Evolutionary conservation across 2,329 filamentous ascomycete genomes (phyloP), one percentile per base, ranked within the genome.

Genomic region (Calonectria hongkongensis): DNA sequence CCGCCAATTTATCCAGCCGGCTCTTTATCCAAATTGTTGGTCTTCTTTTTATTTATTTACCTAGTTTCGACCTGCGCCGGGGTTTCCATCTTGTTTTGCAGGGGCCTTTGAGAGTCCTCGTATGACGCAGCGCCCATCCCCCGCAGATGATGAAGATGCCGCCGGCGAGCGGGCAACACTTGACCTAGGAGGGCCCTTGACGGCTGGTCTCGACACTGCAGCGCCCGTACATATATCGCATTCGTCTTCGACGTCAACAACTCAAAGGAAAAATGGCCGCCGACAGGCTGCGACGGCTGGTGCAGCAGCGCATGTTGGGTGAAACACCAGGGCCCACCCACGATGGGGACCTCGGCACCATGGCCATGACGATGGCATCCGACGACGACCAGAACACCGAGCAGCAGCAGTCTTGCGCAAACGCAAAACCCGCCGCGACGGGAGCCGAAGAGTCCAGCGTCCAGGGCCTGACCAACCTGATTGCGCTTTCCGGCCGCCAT

Each of bases 401-500:
- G n/a, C n/a, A 39, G n/a, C n/a, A 39, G 33, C 54, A 41, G 6
- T 27, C 36, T 45, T 30, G 36, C 48, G 25, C 18, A 39, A 18
- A 5, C 54, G 28, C 48, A 15, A 56, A 39, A 41, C 25, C 39
- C 50, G 51, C 47, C 33, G 30, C 47, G n/a, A 27, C 13, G 15
- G 45, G 69, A 1, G 33, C 6, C 27, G 69, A 71, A 13, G 69
- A 71, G 5, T 63, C 33, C 39, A 56, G 45, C 45, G 64, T 71
- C 25, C 69, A 71, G 30, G 56, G 63, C 21, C 27, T 71, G 21
- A 71, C 69, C 25, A 64, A 60, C 12, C 43, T 71, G 45, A 71
- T 71, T n/a, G 54, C 69, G 27, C 69, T 71, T 25, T 66, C 69
- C 10, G 54, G 45, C 15, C 69, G 69, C 47, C 63, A 71, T 16